phyloP scores from a whole-genome alignment of 1,139 yeast species.

The Pichia sp. region DNA sequence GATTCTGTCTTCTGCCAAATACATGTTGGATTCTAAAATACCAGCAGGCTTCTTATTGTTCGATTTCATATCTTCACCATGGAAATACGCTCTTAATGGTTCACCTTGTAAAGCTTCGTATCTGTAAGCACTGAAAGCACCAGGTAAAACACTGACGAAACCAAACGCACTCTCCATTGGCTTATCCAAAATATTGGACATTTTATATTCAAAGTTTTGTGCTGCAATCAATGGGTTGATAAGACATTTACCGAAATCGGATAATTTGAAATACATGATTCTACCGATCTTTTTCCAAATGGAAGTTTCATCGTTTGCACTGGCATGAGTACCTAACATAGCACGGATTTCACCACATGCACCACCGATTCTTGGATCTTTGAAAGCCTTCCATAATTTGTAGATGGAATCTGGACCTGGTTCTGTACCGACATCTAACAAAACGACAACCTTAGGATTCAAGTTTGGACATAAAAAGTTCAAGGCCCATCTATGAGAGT shows the following conservation, averaged over 20 bases:
- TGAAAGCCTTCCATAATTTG: constrained; percentile 74
- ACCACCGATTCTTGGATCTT: constrained; percentile 74
- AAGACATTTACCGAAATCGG: constrained; percentile 37
- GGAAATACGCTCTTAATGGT: constrained; percentile 76
- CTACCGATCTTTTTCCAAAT: constrained; percentile 22
- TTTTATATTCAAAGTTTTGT: constrained; percentile 82
- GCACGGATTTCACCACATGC: constrained; percentile 87
- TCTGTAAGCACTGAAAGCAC: constrained; percentile 84
- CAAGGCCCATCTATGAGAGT: constrained; percentile 85
- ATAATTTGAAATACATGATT: constrained; percentile 18
- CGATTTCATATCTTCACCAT: constrained; percentile 75
- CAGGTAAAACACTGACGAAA: constrained; percentile 78
- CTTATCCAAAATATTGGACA: constrained; percentile 78
- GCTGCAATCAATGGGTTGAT: constrained; percentile 79
- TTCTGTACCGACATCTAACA: constrained; percentile 80
- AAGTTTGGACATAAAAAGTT: constrained; percentile 74
- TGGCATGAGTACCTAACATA: constrained; percentile 49
- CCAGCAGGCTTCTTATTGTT: constrained; percentile 50
- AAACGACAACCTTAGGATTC: constrained; percentile 66
- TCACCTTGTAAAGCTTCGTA: constrained; percentile 73
- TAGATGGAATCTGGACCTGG: constrained; percentile 73
- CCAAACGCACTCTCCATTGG: constrained; percentile 85
- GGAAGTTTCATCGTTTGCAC: constrained; percentile 40
- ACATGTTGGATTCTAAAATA: constrained; percentile 76
- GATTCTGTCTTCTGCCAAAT: constrained; percentile 82